phyloP scores from a whole-genome alignment of 768 basidiomycete species.

The Grammothele lineata region DNA sequence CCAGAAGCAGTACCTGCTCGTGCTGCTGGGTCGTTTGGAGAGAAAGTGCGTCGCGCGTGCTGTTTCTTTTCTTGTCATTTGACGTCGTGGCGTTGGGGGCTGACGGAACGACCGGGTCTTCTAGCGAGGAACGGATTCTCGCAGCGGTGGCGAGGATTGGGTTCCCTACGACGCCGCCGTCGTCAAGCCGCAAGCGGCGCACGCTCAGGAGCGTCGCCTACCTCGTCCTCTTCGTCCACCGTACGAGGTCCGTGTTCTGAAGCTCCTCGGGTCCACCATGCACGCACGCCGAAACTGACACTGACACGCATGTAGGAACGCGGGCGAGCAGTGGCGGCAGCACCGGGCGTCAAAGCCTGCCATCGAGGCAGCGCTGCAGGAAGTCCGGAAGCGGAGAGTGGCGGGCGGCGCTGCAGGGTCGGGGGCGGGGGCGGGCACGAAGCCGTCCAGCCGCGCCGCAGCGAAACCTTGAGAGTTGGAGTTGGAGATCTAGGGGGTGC shows the following conservation, averaged over 20 bases:
- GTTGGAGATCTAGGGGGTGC: too few species aligned
- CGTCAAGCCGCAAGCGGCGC: slow-evolving; percentile 35
- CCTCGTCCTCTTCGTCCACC: slow-evolving; percentile 60
- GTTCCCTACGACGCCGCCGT: slow-evolving; percentile 44
- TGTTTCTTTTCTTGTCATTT: too few species aligned
- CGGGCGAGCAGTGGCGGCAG: slow-evolving; percentile 60
- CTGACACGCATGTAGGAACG: slow-evolving; percentile 40
- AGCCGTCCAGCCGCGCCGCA: not conserved
- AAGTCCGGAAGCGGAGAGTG: slow-evolving; percentile 45
- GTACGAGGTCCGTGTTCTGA: slow-evolving; percentile 48
- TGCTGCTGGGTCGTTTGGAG: slow-evolving; percentile 67
- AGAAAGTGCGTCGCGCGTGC: slow-evolving; percentile 46
- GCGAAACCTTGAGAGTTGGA: slow-evolving; percentile 1
- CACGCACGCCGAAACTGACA: too few species aligned
- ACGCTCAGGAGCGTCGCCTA: slow-evolving; percentile 55
- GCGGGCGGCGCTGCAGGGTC: not conserved
- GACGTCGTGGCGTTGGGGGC: too few species aligned
- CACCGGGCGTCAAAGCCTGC: slow-evolving; percentile 58
- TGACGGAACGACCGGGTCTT: not conserved
- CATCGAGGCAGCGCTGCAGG: slow-evolving; percentile 62
- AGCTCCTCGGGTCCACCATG: slow-evolving; percentile 1
- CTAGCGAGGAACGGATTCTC: slow-evolving; percentile 66
- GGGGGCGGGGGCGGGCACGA: not conserved
- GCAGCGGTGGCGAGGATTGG: slow-evolving; percentile 76
- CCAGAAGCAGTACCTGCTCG: slow-evolving; percentile 85